Evolutionary conservation across 805 yeast species (phyloP).

Genomic region (Pichia exigua): DNA sequence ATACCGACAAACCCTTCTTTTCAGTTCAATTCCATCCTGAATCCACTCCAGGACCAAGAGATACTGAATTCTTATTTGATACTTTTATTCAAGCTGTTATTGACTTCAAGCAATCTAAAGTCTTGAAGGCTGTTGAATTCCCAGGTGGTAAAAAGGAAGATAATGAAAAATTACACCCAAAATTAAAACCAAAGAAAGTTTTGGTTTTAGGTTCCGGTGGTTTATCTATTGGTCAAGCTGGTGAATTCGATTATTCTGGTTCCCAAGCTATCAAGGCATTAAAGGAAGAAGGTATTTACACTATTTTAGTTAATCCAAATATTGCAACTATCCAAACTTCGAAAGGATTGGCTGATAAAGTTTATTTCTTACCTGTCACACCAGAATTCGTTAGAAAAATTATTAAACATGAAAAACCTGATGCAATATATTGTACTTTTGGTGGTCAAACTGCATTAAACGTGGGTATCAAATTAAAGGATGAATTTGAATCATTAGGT

Average conservation of each 20-base stretch:
- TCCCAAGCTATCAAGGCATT: conserved; percentile 98
- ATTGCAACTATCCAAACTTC: conserved; percentile 98
- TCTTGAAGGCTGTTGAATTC: conserved; percentile 67
- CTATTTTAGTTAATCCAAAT: conserved; percentile 92
- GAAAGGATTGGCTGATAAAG: conserved; percentile 95
- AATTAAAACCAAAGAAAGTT: conserved; percentile 80
- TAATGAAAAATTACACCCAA: conserved; percentile 68
- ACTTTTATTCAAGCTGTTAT: conserved; percentile 78
- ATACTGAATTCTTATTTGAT: conserved; percentile 94
- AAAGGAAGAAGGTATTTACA: conserved; percentile 95
- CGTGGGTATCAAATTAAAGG: conserved; percentile 92
- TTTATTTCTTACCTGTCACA: conserved; percentile 94
- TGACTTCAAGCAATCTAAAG: conserved; percentile 48
- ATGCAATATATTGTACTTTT: conserved; percentile 92
- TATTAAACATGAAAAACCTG: conserved; percentile 91
- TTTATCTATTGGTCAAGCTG: conserved; percentile 97
- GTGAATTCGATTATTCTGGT: conserved; percentile 98
- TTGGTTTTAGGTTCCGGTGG: conserved; percentile 97
- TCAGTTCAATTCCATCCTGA: conserved; percentile 99
- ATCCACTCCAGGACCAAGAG: conserved; percentile 98
- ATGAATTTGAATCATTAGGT: conserved; percentile 85
- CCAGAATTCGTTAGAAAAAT: conserved; percentile 95
- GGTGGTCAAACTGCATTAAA: conserved; percentile 98
- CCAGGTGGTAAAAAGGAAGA: conserved; percentile 83
- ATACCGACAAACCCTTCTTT: conserved; percentile 79